Evolutionary conservation across 139 green algal species (phyloP), one percentile per base, ranked within the genome.

Genomic region (Chlamydomonas incerta): DNA sequence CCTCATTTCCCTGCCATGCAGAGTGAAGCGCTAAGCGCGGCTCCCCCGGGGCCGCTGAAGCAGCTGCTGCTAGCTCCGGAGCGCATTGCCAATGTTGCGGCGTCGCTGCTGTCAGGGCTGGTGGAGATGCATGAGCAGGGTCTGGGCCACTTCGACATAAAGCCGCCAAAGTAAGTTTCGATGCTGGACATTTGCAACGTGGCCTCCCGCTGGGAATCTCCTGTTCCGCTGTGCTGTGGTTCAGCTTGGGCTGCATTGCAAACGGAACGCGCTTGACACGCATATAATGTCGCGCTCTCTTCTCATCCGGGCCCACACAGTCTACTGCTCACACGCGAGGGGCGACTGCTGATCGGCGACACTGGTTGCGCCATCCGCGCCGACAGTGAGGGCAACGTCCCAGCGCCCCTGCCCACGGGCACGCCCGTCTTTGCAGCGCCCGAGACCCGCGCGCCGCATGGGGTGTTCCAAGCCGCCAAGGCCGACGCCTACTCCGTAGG

Each of bases 81-180:
- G 29, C 76, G 76, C 46, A 37, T 83, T 15, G 76, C 76, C n/a
- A 14, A 83, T 31, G 18, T 83, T 29, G 76, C 57, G 1, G 76
- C 65, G 3, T 33, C 29, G 5, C 17, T 74, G 41, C 47, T 83
- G 41, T 11, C 41, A 0, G 76, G 63, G n/a, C 76, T 83, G 17
- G 23, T 14, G 6, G 29, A n/a, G 21, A 46, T 74, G 11, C 76
- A 83, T 29, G 4, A 2, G 1, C 41, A 34, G 6, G 72, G 72
- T n/a, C n/a, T 62, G 6, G 72, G 41, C 33, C 95, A 98, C 90
- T 82, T 95, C 37, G 95, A 98, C 87, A 87, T 98, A 41, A 98
- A 98, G 90, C 94, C 60, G 86, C 74, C 79, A 97, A 97, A 76
- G 80, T 97, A 21, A 50, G 41, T 8, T 50, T 8, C n/a, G n/a